phyloP scores from a whole-genome alignment of 2,329 filamentous ascomycete genomes.

The Fusarium camptoceras region DNA sequence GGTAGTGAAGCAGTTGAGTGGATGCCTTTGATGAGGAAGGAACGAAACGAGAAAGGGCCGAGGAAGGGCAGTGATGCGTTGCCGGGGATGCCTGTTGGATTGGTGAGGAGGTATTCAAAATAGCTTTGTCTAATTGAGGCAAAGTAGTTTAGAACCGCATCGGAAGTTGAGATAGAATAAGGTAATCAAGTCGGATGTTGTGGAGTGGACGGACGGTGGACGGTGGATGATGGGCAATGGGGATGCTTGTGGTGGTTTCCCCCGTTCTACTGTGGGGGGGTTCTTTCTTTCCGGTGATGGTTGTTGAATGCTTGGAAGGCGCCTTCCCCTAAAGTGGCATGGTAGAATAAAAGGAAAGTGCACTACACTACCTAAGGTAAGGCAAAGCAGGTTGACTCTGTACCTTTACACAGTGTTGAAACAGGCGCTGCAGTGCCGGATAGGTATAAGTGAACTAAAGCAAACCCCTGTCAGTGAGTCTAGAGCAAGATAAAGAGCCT shows the following conservation, averaged over 20 bases:
- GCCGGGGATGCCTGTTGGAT: slow-evolving; percentile 14
- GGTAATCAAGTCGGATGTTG: slow-evolving; percentile 33
- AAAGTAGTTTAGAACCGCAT: neutral
- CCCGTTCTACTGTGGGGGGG: slow-evolving; percentile 23
- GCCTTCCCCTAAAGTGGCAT: slow-evolving; percentile 21
- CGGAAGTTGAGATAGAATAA: slow-evolving; percentile 25
- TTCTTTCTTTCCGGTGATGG: slow-evolving; percentile 23
- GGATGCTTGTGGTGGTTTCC: slow-evolving; percentile 31
- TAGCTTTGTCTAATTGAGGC: slow-evolving; percentile 4
- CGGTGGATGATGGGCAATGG: slow-evolving; percentile 9
- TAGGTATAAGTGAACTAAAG: slow-evolving; percentile 1
- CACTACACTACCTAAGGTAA: neutral
- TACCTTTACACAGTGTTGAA: slow-evolving; percentile 25
- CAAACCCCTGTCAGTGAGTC: slow-evolving; percentile 3
- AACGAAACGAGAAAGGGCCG: slow-evolving; percentile 42
- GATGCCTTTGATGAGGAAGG: slow-evolving; percentile 18
- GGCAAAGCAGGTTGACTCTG: neutral
- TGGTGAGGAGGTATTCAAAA: slow-evolving; percentile 15
- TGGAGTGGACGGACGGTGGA: slow-evolving; percentile 16
- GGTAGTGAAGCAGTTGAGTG: slow-evolving; percentile 18
- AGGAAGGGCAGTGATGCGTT: slow-evolving; percentile 37
- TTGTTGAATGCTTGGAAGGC: slow-evolving; percentile 14
- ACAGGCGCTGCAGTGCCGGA: neutral
- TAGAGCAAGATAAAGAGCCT: neutral
- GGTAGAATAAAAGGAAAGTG: neutral